These are phyloP conservation scores for Hebeloma cylindrosporum DNA, from an alignment of 768 basidiomycete species.

Conservation along the genomic window DNA sequence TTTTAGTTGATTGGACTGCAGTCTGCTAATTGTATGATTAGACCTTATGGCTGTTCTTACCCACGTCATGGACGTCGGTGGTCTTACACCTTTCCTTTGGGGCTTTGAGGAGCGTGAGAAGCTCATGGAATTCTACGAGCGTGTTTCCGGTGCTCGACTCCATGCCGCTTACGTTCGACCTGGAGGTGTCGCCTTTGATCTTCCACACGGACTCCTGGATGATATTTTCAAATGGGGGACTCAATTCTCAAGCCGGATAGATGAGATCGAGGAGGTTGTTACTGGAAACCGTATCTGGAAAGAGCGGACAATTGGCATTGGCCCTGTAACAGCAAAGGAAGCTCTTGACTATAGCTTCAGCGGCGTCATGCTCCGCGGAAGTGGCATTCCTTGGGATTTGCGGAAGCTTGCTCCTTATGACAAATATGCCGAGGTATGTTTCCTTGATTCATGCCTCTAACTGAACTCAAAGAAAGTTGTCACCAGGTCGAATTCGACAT, in stretches of 20 bases:
- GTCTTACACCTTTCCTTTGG: conserved; percentile 98
- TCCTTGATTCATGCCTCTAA: not conserved
- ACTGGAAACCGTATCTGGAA: conserved; percentile 99
- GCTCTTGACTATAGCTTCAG: conserved; percentile 92
- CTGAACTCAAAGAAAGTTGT: not conserved
- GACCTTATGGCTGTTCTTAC: conserved; percentile 97
- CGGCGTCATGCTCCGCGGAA: conserved; percentile 95
- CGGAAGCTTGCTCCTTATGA: conserved; percentile 92
- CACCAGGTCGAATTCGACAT: conserved; percentile 95
- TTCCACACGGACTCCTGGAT: conserved; percentile 97
- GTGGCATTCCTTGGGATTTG: conserved; percentile 93
- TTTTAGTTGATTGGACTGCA: conserved; percentile 6
- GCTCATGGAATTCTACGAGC: conserved; percentile 99
- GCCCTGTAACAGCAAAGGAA: conserved; percentile 87
- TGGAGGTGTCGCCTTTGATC: conserved; percentile 95
- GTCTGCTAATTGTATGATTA: conserved; percentile 25
- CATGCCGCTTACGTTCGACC: conserved; percentile 98
- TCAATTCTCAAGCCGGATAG: conserved; percentile 85
- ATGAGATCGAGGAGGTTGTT: conserved; percentile 98
- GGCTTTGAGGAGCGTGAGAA: conserved; percentile 99
- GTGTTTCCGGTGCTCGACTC: conserved; percentile 95
- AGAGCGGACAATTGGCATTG: conserved; percentile 87
- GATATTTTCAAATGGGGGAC: conserved; percentile 99
- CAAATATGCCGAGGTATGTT: conserved; percentile 84
- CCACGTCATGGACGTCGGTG: conserved; percentile 97